Conservation (phyloP, 495 filamentous ascomycete genomes). For the Penicillium lividum region DNA sequence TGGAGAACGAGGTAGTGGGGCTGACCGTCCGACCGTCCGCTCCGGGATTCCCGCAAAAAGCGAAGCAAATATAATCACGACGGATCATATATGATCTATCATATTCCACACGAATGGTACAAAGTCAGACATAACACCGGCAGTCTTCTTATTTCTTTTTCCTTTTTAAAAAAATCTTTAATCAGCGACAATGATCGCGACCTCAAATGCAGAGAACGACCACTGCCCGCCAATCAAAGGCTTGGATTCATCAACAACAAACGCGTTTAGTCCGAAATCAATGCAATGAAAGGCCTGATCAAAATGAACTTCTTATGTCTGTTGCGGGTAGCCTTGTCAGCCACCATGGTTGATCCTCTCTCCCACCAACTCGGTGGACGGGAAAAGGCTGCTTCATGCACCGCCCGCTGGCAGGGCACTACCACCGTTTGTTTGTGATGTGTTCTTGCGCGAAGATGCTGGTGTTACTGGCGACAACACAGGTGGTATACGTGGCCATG, state of each 20-base stretch:
- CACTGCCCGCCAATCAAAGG: neutral
- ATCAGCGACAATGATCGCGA: neutral
- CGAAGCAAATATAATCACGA: neutral
- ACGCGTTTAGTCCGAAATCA: neutral
- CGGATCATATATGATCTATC: neutral
- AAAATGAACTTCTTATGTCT: neutral
- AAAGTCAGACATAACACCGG: too few species aligned
- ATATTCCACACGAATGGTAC: neutral
- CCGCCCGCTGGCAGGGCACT: neutral
- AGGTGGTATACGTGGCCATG: neutral
- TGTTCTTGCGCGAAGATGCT: neutral
- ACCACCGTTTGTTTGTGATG: neutral
- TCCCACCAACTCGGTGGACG: neutral
- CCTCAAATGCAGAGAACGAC: neutral
- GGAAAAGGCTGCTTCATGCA: neutral
- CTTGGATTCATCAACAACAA: neutral
- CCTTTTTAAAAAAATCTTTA: too few species aligned
- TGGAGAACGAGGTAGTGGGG: neutral
- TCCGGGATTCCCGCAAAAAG: neutral
- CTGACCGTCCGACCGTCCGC: constrained; percentile 7
- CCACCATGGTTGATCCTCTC: neutral
- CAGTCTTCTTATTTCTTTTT: too few species aligned
- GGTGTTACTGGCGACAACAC: neutral
- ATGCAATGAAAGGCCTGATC: too few species aligned
- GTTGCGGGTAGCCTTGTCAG: neutral